Evolutionary conservation across 306 rosid species (phyloP).

Genomic region (Corylus americana): DNA sequence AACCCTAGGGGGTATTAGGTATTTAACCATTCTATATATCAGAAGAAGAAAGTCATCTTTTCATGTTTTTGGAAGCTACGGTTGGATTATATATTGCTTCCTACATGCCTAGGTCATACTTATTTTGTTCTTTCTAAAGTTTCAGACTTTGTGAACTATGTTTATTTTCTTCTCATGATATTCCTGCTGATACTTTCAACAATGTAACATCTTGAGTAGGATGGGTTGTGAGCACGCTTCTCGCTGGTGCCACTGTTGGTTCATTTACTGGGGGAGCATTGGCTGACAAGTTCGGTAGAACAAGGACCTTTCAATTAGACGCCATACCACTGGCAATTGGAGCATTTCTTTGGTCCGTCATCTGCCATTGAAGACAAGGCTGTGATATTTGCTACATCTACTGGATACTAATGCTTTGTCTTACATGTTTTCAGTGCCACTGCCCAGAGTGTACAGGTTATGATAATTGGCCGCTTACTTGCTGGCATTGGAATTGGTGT

Average conservation of each 20-base stretch:
- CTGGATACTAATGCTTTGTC: neutral
- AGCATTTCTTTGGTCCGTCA: constrained; percentile 73
- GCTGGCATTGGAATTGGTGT: constrained; percentile 94
- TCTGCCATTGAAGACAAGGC: constrained; percentile 2
- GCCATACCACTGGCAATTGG: constrained; percentile 84
- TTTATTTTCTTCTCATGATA: constrained; percentile 18
- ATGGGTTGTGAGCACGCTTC: constrained; percentile 85
- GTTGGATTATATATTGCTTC: constrained; percentile 13
- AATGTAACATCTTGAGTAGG: constrained; percentile 52
- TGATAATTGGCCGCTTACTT: constrained; percentile 90
- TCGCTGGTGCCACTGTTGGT: constrained; percentile 90
- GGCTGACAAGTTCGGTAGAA: constrained; percentile 94
- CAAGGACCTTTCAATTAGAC: constrained; percentile 83
- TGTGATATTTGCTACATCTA: constrained; percentile 29
- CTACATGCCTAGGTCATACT: neutral
- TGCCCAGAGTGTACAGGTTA: constrained; percentile 85
- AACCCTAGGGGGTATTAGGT: too few relatives aligned
- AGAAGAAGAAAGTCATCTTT: neutral
- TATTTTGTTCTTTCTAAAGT: constrained; percentile 3
- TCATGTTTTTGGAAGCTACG: constrained; percentile 21
- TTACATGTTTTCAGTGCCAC: constrained; percentile 64
- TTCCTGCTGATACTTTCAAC: constrained; percentile 20
- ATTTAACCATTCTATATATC: too few relatives aligned
- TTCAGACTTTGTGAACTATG: constrained; percentile 12
- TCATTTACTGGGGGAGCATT: constrained; percentile 90